Evolutionary conservation across 169 alveolate genomes (phyloP).

Genomic region (Eimeria necatrix): DNA sequence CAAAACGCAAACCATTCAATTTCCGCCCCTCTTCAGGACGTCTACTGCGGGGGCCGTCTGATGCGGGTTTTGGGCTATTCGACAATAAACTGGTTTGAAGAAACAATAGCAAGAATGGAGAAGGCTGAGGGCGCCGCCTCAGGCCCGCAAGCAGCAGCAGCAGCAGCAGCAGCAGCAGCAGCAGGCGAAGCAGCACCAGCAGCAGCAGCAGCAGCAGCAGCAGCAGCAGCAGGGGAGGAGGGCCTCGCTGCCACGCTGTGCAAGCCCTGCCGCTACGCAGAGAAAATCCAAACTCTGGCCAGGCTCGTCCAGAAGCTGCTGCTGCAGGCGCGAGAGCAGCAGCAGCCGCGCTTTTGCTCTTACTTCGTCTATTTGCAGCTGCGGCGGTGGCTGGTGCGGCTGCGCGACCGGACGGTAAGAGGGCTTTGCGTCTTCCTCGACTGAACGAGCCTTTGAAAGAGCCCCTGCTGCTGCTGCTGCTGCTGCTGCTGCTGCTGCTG

Average conservation of each 20-base stretch:
- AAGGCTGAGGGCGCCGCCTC: background rate
- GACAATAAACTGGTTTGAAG: background rate
- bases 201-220: background rate
- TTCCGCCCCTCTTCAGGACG: background rate
- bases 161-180: background rate
- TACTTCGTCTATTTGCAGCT: background rate
- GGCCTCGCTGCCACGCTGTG: background rate
- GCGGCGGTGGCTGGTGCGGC: conserved; percentile 10
- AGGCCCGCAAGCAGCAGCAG: background rate
- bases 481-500: background rate
- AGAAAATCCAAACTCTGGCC: background rate
- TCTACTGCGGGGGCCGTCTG: background rate
- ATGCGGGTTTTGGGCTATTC: background rate
- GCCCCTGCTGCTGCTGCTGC: background rate
- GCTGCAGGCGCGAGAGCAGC: background rate
- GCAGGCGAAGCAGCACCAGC: background rate
- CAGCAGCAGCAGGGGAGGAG: background rate
- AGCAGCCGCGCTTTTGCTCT: background rate
- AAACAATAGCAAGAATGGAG: background rate
- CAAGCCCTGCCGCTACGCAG: background rate
- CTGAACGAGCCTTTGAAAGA: background rate
- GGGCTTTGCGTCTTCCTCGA: background rate
- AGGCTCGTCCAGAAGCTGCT: background rate
- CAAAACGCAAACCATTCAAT: background rate
- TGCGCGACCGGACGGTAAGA: background rate